These are phyloP conservation scores for Suhomyces xylopsoci DNA, from an alignment of 805 yeast species.

Conservation along the genomic window DNA sequence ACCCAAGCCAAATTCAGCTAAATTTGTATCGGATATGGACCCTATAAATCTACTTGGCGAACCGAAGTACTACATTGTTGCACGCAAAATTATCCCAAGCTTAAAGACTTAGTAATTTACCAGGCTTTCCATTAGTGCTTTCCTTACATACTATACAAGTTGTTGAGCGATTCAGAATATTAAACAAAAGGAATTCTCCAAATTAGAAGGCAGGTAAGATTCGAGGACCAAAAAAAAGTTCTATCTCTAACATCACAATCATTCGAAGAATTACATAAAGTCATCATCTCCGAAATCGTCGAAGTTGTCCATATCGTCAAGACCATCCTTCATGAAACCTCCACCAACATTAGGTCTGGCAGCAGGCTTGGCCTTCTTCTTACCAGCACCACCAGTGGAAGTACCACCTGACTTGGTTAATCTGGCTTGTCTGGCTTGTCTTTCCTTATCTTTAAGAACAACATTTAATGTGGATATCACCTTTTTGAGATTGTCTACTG, in stretches of 20 bases:
- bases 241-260: background rate
- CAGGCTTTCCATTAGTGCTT: background rate
- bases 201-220: background rate
- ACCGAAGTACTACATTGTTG: background rate
- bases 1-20: background rate
- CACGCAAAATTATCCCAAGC: background rate
- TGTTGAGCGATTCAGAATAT: background rate
- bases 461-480: constrained; percentile 82
- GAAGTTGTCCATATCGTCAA: constrained; percentile 50
- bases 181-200: background rate
- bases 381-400: constrained; percentile 89
- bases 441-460: constrained; percentile 77
- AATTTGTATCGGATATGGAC: constrained; percentile 4
- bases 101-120: background rate
- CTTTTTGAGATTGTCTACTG: constrained; percentile 79
- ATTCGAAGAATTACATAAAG: constrained; percentile 54
- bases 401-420: constrained; percentile 80
- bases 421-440: constrained; percentile 86
- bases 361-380: constrained; percentile 84
- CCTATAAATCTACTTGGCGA: constrained; percentile 12
- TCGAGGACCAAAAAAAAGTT: background rate
- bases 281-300: constrained; percentile 77
- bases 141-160: constrained; percentile 4
- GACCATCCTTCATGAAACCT: constrained; percentile 60
- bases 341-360: constrained; percentile 57